Conservation (phyloP, 2,329 filamentous ascomycete genomes). For the Colletotrichum simmondsii region DNA sequence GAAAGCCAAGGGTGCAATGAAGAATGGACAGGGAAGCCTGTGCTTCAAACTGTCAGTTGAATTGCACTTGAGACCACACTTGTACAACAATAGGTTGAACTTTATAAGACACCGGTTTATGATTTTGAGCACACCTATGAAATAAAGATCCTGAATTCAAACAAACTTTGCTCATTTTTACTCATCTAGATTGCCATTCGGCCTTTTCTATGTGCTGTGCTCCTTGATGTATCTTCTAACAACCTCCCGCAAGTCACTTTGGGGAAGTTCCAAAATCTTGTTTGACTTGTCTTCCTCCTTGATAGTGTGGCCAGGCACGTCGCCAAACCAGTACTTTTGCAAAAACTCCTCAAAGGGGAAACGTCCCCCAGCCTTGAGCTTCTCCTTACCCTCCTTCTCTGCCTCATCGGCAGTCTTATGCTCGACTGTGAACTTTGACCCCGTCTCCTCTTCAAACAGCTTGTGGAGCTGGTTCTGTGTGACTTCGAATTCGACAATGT, state of each 20-base stretch:
- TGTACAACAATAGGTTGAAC: too few relatives aligned
- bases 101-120: too few relatives aligned
- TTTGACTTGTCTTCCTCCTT: conserved; percentile 32
- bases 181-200: background rate
- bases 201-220: background rate
- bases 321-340: conserved; percentile 26
- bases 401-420: conserved; percentile 46
- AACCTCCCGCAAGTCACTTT: conserved; percentile 14
- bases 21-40: too few relatives aligned
- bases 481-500: conserved; percentile 66
- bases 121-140: too few relatives aligned
- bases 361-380: conserved; percentile 43
- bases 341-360: conserved; percentile 30
- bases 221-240: conserved; percentile 16
- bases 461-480: conserved; percentile 68
- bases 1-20: too few relatives aligned
- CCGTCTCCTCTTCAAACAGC: conserved; percentile 62
- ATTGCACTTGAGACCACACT: too few relatives aligned
- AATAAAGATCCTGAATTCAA: too few relatives aligned
- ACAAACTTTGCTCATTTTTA: background rate
- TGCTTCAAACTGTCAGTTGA: too few relatives aligned
- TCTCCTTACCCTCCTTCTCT: conserved; percentile 50
- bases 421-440: conserved; percentile 60
- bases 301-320: conserved; percentile 19
- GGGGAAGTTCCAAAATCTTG: conserved; percentile 29